Evolutionary conservation across 805 yeast genomes (phyloP).

Genomic region (Kluyveromyces nonfermentans): DNA sequence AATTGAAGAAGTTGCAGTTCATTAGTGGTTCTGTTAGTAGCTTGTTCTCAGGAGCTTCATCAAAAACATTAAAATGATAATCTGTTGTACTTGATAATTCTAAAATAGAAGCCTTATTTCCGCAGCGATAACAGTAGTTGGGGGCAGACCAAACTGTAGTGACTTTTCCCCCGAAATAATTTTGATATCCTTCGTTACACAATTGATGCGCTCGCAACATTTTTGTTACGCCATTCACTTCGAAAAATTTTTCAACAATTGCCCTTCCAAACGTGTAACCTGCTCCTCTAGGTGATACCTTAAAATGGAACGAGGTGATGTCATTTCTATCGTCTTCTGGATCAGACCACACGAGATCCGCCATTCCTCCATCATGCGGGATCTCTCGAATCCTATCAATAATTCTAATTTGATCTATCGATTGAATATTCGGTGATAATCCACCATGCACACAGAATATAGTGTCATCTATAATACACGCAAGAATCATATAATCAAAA

Average conservation of each 20-base stretch:
- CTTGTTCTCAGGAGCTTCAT: slow-evolving; percentile 91
- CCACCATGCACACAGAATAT: slow-evolving; percentile 98
- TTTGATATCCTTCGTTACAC: slow-evolving; percentile 93
- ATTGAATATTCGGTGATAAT: slow-evolving; percentile 87
- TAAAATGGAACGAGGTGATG: slow-evolving; percentile 49
- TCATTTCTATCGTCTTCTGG: slow-evolving; percentile 80
- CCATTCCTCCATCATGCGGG: slow-evolving; percentile 99
- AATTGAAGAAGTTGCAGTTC: slow-evolving; percentile 12
- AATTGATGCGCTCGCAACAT: slow-evolving; percentile 91
- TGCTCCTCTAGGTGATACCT: slow-evolving; percentile 91
- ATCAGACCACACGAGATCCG: slow-evolving; percentile 97
- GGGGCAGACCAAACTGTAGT: slow-evolving; percentile 99
- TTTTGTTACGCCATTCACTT: slow-evolving; percentile 67
- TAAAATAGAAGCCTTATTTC: slow-evolving; percentile 93
- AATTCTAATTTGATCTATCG: slow-evolving; percentile 81
- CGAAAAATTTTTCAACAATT: slow-evolving; percentile 79
- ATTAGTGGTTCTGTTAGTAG: slow-evolving; percentile 19
- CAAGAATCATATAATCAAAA: slow-evolving; percentile 81
- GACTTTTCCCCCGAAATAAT: slow-evolving; percentile 81
- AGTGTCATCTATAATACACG: slow-evolving; percentile 82
- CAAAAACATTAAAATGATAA: slow-evolving; percentile 81
- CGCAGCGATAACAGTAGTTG: slow-evolving; percentile 93
- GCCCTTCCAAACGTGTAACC: slow-evolving; percentile 93
- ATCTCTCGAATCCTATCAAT: slow-evolving; percentile 90
- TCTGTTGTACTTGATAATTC: slow-evolving; percentile 68